Base-by-base conservation (phyloP, 2,329 filamentous ascomycete species). In the Stromatinia cepivora region DNA sequence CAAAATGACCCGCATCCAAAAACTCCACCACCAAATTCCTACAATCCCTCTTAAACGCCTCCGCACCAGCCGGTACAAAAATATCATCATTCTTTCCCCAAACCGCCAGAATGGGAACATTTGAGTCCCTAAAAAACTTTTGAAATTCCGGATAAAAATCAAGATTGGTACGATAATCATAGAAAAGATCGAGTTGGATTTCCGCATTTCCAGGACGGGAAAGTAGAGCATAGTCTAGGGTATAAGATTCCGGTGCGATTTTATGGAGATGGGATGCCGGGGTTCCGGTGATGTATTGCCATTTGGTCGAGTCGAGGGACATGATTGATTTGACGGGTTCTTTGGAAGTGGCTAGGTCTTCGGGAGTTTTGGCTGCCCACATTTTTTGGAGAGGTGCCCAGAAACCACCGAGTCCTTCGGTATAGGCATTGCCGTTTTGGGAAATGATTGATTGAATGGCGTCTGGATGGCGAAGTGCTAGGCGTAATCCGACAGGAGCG, bases 341-440 rank as follows among this genome's bases (percentile, higher is more conserved):
- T 22, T 66, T 58, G 4, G 76, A 63, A 15, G 63, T 13, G 45
- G 69, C 58, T n/a, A 72, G 70, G n/a, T 73, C 68, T 11, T 67
- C 59, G 1, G 61, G 20, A 15, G 56, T 71, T 17, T 66, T 70
- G 3, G 66, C 57, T 8, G 58, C 59, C 76, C 75, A 77, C 36
- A 72, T 71, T 13, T 52, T 39, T 28, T 71, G 57, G 10, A 77
- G 31, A 4, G 74, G 74, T 0, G 65, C 70, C 76, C 75, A 76
- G 57, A 74, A 73, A 7, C 65, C 80, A 0, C 82, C 82, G 7
- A 89, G 79, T 4, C 86, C 87, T 72, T 87, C 85, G 6, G 74
- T 78, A 73, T 88, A 89, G 20, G 86, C 86, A 72, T 89, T 90
- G 53, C 86, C 87, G 73, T 88, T 88, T 73, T 89, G 87, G 3